Conservation (phyloP, 2,329 filamentous ascomycete species). For the Exophiala phaeomuriformis region DNA sequence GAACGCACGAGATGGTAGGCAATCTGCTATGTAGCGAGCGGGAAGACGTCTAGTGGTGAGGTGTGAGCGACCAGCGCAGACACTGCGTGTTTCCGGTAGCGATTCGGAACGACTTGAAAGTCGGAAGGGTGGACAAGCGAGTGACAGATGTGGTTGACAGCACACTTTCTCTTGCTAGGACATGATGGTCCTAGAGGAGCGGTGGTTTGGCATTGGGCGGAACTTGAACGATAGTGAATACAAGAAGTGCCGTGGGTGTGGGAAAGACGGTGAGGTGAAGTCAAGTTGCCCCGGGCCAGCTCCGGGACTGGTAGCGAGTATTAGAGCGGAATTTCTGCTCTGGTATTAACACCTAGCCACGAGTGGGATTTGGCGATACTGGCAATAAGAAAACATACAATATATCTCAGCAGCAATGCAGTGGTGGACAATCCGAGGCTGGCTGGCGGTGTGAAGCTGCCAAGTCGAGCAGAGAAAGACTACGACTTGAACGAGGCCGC, state of each 20-base stretch:
- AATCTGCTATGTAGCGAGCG: neutral
- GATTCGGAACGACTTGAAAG: neutral
- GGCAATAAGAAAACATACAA: neutral
- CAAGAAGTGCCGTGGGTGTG: neutral
- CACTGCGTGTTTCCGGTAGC: slow-evolving; percentile 5
- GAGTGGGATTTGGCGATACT: neutral
- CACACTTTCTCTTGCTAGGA: slow-evolving; percentile 20
- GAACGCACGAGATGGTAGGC: neutral
- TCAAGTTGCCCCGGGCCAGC: neutral
- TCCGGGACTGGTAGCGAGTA: neutral
- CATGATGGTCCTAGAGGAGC: slow-evolving; percentile 9
- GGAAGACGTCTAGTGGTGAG: neutral
- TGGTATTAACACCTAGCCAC: neutral
- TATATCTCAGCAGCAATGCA: neutral
- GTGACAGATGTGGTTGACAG: slow-evolving; percentile 16
- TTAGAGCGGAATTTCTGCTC: neutral
- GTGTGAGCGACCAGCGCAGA: slow-evolving; percentile 21
- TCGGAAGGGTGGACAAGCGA: slow-evolving; percentile 10
- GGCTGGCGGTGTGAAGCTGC: neutral
- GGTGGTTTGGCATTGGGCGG: slow-evolving; percentile 2
- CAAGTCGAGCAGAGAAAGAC: neutral
- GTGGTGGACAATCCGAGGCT: neutral
- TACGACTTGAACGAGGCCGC: neutral
- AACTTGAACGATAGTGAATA: neutral
- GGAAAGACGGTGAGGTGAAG: neutral